Conservation (phyloP, 305 asterid genomes). For the Salvia sclarea region DNA sequence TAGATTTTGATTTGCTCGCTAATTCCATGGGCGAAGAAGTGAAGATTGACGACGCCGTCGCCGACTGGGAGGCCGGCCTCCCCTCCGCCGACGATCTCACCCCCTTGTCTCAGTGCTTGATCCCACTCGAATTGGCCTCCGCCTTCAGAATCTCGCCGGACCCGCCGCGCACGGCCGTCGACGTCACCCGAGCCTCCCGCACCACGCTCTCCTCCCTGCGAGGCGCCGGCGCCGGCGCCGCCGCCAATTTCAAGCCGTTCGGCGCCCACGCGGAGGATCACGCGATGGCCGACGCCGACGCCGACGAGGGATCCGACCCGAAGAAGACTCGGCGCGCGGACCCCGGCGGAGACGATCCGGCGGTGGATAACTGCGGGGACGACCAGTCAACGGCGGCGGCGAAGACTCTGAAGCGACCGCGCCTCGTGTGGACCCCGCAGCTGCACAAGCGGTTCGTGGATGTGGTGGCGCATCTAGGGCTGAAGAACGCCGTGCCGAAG, state of each 20-base stretch:
- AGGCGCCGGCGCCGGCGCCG: conserved; percentile 27
- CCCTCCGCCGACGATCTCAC: conserved; percentile 69
- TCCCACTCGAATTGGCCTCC: conserved; percentile 74
- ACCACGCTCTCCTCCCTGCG: conserved; percentile 59
- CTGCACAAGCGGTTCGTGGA: conserved; percentile 91
- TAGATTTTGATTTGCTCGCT: neutral
- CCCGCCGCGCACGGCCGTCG: conserved; percentile 48
- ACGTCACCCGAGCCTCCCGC: conserved; percentile 75
- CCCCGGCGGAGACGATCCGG: conserved; percentile 46
- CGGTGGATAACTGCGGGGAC: conserved; percentile 44
- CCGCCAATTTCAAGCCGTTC: conserved; percentile 40
- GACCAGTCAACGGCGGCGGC: conserved; percentile 51
- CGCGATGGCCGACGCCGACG: conserved; percentile 37
- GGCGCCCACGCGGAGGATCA: conserved; percentile 38
- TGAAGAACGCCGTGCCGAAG: conserved; percentile 89
- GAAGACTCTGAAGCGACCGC: conserved; percentile 70
- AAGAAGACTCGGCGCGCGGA: conserved; percentile 47
- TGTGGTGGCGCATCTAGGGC: conserved; percentile 84
- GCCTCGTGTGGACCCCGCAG: conserved; percentile 99
- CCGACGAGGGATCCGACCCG: conserved; percentile 51
- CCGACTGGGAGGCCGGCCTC: conserved; percentile 80
- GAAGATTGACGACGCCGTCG: conserved; percentile 47
- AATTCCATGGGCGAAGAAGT: conserved; percentile 61
- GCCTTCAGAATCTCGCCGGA: conserved; percentile 82
- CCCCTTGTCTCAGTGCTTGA: conserved; percentile 66